A percentile compares a stretch with the other conserved stretches of the same genome.
Evolutionary conservation across 1,139 yeast species (phyloP).

Genomic region (Candida sp.): DNA sequence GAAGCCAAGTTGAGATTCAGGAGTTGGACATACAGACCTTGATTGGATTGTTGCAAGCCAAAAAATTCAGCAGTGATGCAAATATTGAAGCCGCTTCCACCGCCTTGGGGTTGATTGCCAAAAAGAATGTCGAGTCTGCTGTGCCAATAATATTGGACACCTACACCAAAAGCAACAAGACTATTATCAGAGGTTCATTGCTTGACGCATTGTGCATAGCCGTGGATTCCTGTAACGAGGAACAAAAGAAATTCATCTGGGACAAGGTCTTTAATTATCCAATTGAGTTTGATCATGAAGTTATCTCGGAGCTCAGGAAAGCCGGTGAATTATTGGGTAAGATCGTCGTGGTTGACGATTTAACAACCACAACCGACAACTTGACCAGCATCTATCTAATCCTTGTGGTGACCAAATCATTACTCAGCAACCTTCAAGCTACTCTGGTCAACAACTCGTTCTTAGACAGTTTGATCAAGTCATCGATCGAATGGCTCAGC

Average conservation of each 20-base stretch:
- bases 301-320: slow-evolving; percentile 26
- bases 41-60: slow-evolving; percentile 12
- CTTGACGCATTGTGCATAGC: slow-evolving; percentile 35
- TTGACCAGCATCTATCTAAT: slow-evolving; percentile 30
- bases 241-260: slow-evolving; percentile 19
- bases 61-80: slow-evolving; percentile 32
- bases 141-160: slow-evolving; percentile 11
- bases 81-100: slow-evolving; percentile 53
- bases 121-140: slow-evolving; percentile 7
- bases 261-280: slow-evolving; percentile 22
- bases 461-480: slow-evolving; percentile 16
- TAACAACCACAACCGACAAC: slow-evolving; percentile 18
- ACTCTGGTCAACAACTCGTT: slow-evolving; percentile 13
- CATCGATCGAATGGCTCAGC: slow-evolving; percentile 21
- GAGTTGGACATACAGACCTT: slow-evolving; percentile 12
- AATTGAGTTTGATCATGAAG: slow-evolving; percentile 14
- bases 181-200: slow-evolving; percentile 30
- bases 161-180: slow-evolving; percentile 13
- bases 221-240: slow-evolving; percentile 10
- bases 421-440: slow-evolving; percentile 26
- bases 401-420: slow-evolving; percentile 37
- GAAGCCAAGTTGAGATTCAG: slow-evolving; percentile 17
- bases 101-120: slow-evolving; percentile 52
- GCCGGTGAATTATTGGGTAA: slow-evolving; percentile 36
- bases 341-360: slow-evolving; percentile 22